These are phyloP conservation scores for Chalciporus chontae DNA, from an alignment of 768 basidiomycete genomes.

Conservation along the genomic window DNA sequence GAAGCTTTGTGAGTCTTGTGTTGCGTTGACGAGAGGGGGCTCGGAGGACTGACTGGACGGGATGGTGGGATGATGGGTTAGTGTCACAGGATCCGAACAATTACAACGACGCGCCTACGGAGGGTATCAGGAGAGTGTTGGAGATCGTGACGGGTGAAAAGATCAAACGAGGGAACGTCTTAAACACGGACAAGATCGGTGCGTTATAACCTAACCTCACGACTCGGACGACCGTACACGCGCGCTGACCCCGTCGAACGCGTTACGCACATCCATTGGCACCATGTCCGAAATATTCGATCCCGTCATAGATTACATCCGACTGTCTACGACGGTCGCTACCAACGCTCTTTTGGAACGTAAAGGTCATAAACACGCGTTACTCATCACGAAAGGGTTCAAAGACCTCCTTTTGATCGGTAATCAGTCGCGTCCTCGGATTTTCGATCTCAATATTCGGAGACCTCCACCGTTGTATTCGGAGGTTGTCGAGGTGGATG, in stretches of 20 bases:
- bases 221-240: no score
- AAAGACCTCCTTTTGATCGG: conserved; percentile 89
- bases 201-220: no score
- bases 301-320: conserved; percentile 84
- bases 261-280: no score
- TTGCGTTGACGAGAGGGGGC: no score
- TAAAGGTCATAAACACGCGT: conserved; percentile 87
- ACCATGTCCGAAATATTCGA: no score
- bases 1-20: conserved; percentile 69
- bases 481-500: conserved; percentile 64
- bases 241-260: no score
- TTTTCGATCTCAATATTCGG: conserved; percentile 92
- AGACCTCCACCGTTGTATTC: conserved; percentile 75
- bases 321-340: conserved; percentile 90
- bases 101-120: conserved; percentile 91
- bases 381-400: conserved; percentile 90
- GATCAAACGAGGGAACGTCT: conserved; percentile 61
- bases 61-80: conserved; percentile 23
- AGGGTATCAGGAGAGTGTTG: conserved; percentile 84
- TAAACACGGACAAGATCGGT: conserved; percentile 84
- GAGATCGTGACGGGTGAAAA: conserved; percentile 69
- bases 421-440: conserved; percentile 91
- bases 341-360: conserved; percentile 95
- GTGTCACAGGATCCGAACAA: conserved; percentile 88
- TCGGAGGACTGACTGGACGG: not conserved